These are phyloP conservation scores for Coemansia sp. DNA, from an alignment of 192 early-diverging fungal species.

Conservation along the genomic window DNA sequence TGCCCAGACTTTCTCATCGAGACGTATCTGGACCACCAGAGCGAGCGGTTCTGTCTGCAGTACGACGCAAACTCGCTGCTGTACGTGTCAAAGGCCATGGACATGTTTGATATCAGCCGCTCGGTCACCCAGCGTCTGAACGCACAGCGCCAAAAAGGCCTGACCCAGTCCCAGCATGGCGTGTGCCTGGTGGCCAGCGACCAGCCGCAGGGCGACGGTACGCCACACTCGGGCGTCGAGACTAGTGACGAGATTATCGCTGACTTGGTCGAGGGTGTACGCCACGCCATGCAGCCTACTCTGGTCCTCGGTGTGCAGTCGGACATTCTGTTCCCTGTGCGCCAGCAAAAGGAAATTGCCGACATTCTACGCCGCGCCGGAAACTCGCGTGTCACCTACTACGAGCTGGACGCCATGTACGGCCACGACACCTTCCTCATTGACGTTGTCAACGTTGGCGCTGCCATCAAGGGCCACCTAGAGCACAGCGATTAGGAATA, in stretches of 20 bases:
- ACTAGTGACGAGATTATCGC: conserved; percentile 40
- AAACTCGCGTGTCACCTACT: conserved; percentile 90
- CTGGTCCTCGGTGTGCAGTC: conserved; percentile 92
- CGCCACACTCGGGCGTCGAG: conserved; percentile 20
- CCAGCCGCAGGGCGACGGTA: conserved; percentile 1
- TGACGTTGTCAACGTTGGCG: conserved; percentile 84
- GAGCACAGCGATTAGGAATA: conserved; percentile 52
- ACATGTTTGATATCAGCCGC: conserved; percentile 92
- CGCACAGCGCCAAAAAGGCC: neutral
- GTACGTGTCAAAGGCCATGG: conserved; percentile 97
- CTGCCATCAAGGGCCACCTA: conserved; percentile 89
- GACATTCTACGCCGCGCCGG: conserved; percentile 78
- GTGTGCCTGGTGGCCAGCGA: conserved; percentile 34
- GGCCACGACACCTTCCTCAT: conserved; percentile 98
- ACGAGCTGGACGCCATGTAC: conserved; percentile 94
- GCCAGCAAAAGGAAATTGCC: conserved; percentile 96
- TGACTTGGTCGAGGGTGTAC: conserved; percentile 73
- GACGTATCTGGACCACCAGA: conserved; percentile 95
- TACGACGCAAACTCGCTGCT: conserved; percentile 93
- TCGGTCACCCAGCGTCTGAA: conserved; percentile 49
- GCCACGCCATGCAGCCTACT: conserved; percentile 60
- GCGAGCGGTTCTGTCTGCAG: conserved; percentile 86
- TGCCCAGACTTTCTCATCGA: conserved; percentile 95
- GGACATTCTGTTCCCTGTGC: conserved; percentile 92
- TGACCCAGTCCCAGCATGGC: neutral